Evolutionary conservation across 192 early-diverging fungal species (phyloP).

Genomic region (Podila epicladia): DNA sequence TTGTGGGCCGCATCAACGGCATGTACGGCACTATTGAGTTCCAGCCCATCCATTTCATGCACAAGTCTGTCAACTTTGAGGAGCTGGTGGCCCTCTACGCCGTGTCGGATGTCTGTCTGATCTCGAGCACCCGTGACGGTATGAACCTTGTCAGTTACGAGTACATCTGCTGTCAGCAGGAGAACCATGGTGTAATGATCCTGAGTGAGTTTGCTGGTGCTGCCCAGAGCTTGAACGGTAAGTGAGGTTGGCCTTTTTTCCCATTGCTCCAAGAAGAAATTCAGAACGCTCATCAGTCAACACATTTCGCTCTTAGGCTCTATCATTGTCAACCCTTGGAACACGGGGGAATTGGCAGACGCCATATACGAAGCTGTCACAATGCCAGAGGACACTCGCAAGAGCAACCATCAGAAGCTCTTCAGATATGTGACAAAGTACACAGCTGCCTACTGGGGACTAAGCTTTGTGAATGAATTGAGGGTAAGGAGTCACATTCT

Average conservation of each 20-base stretch:
- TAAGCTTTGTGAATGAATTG: conserved; percentile 93
- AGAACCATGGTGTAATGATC: conserved; percentile 95
- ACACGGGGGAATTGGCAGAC: conserved; percentile 93
- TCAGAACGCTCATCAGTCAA: neutral
- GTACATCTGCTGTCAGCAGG: conserved; percentile 93
- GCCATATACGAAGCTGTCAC: conserved; percentile 92
- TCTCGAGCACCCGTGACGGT: conserved; percentile 98
- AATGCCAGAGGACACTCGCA: conserved; percentile 85
- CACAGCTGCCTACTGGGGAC: conserved; percentile 98
- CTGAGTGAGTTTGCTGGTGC: conserved; percentile 99
- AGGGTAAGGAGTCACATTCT: conserved; percentile 55
- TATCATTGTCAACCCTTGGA: conserved; percentile 99
- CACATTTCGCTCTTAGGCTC: conserved; percentile 66
- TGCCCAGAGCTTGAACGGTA: conserved; percentile 96
- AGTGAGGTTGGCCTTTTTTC: neutral
- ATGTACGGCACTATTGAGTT: conserved; percentile 96
- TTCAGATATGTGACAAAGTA: conserved; percentile 96
- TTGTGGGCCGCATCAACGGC: conserved; percentile 99
- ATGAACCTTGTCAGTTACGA: conserved; percentile 99
- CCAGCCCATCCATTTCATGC: conserved; percentile 98
- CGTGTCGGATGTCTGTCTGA: conserved; percentile 94
- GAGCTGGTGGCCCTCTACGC: conserved; percentile 98
- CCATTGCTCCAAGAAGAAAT: neutral
- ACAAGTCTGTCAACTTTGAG: conserved; percentile 94
- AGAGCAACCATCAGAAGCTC: conserved; percentile 90